Conservation (phyloP, 164 flowering plant species). For the Magnolia sinica region DNA sequence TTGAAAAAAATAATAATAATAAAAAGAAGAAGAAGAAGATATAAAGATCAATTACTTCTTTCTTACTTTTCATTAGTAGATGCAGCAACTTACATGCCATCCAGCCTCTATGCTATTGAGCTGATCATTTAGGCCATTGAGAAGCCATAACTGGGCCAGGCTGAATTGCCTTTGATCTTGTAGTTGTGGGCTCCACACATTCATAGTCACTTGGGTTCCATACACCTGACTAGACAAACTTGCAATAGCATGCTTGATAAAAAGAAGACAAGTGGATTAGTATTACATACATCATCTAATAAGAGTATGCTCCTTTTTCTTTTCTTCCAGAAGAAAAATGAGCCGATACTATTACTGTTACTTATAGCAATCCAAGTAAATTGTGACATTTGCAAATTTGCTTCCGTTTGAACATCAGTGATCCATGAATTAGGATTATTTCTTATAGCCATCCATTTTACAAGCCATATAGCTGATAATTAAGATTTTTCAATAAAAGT, state of each 20-base stretch:
- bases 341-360: background rate
- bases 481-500: too few relatives aligned
- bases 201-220: slow-evolving; percentile 85
- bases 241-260: too few relatives aligned
- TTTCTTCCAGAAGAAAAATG: background rate
- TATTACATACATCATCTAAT: too few relatives aligned
- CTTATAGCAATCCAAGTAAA: too few relatives aligned
- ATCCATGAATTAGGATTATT: too few relatives aligned
- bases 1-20: background rate
- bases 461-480: too few relatives aligned
- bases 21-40: background rate
- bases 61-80: too few relatives aligned
- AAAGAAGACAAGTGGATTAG: too few relatives aligned
- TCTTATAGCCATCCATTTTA: too few relatives aligned
- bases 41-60: background rate
- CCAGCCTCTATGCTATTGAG: slow-evolving; percentile 95
- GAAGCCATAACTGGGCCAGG: slow-evolving; percentile 90
- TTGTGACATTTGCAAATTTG: background rate
- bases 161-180: slow-evolving; percentile 71
- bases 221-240: slow-evolving; percentile 12
- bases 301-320: too few relatives aligned
- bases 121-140: slow-evolving; percentile 59
- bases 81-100: slow-evolving; percentile 59
- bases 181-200: slow-evolving; percentile 88
- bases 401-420: too few relatives aligned